Conservation (phyloP, 371 early-diverging fungal species). For the Mortierella sp. region DNA sequence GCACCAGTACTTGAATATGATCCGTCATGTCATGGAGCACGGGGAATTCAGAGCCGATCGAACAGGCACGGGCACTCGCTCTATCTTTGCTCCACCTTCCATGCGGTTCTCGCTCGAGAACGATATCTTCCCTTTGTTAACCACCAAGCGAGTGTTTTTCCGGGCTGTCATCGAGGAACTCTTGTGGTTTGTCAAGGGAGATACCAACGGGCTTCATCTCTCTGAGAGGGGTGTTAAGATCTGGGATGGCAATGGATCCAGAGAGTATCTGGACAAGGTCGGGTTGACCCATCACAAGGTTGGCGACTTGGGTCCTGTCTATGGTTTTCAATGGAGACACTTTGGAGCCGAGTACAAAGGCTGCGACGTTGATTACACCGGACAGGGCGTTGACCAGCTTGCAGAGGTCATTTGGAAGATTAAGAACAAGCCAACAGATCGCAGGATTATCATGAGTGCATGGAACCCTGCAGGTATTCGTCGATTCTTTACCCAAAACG, state of each 20-base stretch:
- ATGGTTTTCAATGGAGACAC: conserved; percentile 99
- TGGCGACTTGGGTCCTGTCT: conserved; percentile 99
- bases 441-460: conserved; percentile 96
- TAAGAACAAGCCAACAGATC: conserved; percentile 86
- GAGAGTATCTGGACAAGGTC: conserved; percentile 89
- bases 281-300: conserved; percentile 86
- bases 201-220: conserved; percentile 89
- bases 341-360: conserved; percentile 97
- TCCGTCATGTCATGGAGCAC: conserved; percentile 79
- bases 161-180: conserved; percentile 97
- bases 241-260: conserved; percentile 98
- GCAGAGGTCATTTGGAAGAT: conserved; percentile 90
- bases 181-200: conserved; percentile 96
- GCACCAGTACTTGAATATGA: conserved; percentile 90
- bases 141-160: conserved; percentile 96
- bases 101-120: conserved; percentile 89
- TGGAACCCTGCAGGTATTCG: conserved; percentile 97
- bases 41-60: conserved; percentile 91
- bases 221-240: conserved; percentile 91
- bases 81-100: conserved; percentile 94
- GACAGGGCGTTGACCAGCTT: conserved; percentile 97
- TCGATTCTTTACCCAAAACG: too few species aligned
- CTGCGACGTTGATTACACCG: conserved; percentile 91
- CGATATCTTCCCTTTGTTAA: conserved; percentile 91
- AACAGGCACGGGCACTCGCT: conserved; percentile 97